These are phyloP conservation scores for Crucibulum laeve DNA, from an alignment of 768 basidiomycete species.

Conservation along the genomic window DNA sequence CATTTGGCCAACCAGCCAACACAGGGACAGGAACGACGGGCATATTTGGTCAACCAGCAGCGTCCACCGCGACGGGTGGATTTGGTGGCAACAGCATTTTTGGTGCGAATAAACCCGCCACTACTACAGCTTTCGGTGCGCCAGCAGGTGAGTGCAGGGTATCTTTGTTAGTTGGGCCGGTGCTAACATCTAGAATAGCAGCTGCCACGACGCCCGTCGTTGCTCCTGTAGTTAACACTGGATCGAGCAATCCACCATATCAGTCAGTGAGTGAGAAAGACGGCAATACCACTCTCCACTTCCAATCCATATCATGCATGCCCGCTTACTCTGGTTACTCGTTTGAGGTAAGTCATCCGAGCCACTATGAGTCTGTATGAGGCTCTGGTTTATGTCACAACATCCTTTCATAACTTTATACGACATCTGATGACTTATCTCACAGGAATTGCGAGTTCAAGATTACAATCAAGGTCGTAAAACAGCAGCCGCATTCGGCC, in stretches of 20 bases:
- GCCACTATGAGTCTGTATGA: background rate
- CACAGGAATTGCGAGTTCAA: conserved; percentile 70
- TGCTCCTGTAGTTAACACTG: conserved; percentile 61
- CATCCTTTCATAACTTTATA: conserved; percentile 5
- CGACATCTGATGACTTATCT: conserved; percentile 5
- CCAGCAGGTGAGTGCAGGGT: conserved; percentile 22
- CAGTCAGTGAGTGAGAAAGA: conserved; percentile 65
- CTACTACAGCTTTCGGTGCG: conserved; percentile 39
- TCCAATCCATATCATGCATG: conserved; percentile 80
- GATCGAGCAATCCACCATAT: conserved; percentile 66
- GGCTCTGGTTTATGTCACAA: background rate
- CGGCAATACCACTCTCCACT: conserved; percentile 50
- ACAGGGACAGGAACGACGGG: conserved; percentile 32
- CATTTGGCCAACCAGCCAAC: conserved; percentile 37
- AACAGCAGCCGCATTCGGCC: conserved; percentile 61
- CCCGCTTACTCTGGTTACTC: conserved; percentile 75
- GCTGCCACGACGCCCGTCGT: conserved; percentile 8
- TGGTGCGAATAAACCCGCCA: conserved; percentile 32
- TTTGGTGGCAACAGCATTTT: conserved; percentile 39
- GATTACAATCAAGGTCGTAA: conserved; percentile 76
- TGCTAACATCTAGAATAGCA: conserved; percentile 7
- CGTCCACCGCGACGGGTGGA: conserved; percentile 35
- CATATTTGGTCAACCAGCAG: conserved; percentile 53
- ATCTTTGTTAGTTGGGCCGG: background rate
- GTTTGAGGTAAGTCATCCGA: conserved; percentile 51